These are phyloP conservation scores for Fistulifera pelliculosa DNA, from an alignment of 108 stramenopile species.

Conservation along the genomic window DNA sequence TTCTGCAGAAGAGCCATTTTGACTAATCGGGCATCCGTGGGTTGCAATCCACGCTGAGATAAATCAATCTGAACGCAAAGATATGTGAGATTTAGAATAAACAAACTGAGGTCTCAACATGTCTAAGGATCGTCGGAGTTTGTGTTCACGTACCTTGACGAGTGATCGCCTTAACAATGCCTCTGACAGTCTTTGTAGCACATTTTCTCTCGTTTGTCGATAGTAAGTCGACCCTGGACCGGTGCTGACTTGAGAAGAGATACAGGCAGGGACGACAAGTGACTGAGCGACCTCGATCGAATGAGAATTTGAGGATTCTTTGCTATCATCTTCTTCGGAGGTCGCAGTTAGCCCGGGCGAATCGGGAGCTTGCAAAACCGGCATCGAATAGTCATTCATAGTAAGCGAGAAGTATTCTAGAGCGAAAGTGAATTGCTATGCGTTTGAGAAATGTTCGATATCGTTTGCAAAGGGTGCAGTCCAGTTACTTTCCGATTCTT, in stretches of 20 bases:
- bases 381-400: no score
- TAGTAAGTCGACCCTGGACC: background rate
- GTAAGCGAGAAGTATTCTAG: no score
- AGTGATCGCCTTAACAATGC: slow-evolving; percentile 47
- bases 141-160: slow-evolving; percentile 23
- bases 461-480: no score
- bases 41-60: slow-evolving; percentile 58
- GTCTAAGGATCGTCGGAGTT: background rate
- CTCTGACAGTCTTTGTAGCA: slow-evolving; percentile 47
- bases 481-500: no score
- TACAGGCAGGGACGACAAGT: no score
- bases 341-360: no score
- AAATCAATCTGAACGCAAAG: slow-evolving; percentile 49
- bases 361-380: no score
- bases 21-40: slow-evolving; percentile 59
- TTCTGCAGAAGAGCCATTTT: slow-evolving; percentile 68
- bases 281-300: no score
- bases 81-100: background rate
- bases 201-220: slow-evolving; percentile 39
- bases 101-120: background rate
- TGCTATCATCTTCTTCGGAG: no score
- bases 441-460: no score
- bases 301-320: no score
- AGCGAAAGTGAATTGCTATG: no score
- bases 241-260: background rate